Evolutionary conservation across 2,329 filamentous ascomycete genomes (phyloP), one percentile per base, ranked within the genome.

Genomic region (Trichophyton schoenleinii): DNA sequence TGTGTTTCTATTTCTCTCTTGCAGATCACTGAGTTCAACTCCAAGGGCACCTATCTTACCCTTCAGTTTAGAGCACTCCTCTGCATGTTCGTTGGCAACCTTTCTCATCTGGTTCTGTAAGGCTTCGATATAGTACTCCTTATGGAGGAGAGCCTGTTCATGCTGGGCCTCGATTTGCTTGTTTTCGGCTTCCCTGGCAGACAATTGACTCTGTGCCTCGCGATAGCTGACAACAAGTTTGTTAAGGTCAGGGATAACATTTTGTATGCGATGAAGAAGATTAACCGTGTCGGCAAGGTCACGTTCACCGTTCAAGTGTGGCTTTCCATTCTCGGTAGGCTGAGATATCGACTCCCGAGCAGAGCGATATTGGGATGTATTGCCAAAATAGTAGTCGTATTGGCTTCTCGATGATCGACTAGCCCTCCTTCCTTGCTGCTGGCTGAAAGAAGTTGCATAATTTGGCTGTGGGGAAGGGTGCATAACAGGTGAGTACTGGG

Each of bases 61-160:
- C 65, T 73, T 75, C 57, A 77, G 65, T 46, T 69, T 73, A 7
- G 71, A 69, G 59, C 73, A 75, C 65, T 83, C 80, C 53, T 75
- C 74, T 0, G 78, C 77, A 63, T 78, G 78, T 62, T 80, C 78
- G 59, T 76, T 76, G 55, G 78, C 76, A 18, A 79, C 72, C 38
- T 75, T 77, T 52, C 76, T 74, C 67, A 82, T 74, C 66, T 80
- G 79, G 25, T 76, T 74, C 61, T 79, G 79, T 63, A 83, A 66
- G 13, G 76, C 73, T 63, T 78, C 75, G 60, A 83, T 80, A 64
- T 82, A 79, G 59, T 74, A 77, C 57, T 83, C 79, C 66, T 82
- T 82, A 59, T 75, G 74, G 69, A 78, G 77, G 41, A 82, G 67
- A 34, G 75, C 76, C 63, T 81, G 78, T 57, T 79, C 75, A 63